Evolutionary conservation across 176 grass and related monocot species (phyloP), one percentile per base, ranked within the genome.

Genomic region (Paspalum vaginatum): DNA sequence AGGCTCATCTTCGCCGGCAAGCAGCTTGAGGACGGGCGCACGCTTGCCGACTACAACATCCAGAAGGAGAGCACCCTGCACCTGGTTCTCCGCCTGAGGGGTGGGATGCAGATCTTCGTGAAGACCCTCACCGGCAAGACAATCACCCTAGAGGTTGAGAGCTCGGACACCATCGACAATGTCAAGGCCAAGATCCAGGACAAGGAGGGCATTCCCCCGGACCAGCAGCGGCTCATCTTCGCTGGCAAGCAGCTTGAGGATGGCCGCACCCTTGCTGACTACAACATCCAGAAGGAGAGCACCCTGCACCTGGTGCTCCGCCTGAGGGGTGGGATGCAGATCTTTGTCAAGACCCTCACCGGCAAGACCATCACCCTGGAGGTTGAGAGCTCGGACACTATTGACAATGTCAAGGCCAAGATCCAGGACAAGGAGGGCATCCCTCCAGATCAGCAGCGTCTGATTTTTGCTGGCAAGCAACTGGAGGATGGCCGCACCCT

Each of bases 1-100:
- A 84, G 91, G 11, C 86, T 97, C 17, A 97, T 97, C 63, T 93
- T 97, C 43, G 94, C 94, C 0, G 91, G 94, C 7, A 97, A 97
- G 88, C 91, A 93, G 91, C 94, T 91, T 6, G 88, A 97, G 41
- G 91, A 97, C 38, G 94, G 94, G 9, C 85, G 88, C 72, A 97
- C 88, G 11, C 78, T 97, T 0, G 94, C 91, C 4, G 94, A 97
- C 83, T 97, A 93, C 86, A 93, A 93, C 86, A 97, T 97, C 73
- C 91, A 93, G 86, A 93, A 97, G 89, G 93, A 97, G 80, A 41
- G 37, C 37, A 65, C 32, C 1, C 62, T 65, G 8, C 62, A 65
- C 62, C 67, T 75, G 4, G 79, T 86, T 2, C 84, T 86, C 0
- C 68, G 77, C 0, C 84, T 85, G 0, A 39, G 84, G 15, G 83